Base-by-base conservation (phyloP, 345 rosid genomes). In the Pugionium dolabratum region DNA sequence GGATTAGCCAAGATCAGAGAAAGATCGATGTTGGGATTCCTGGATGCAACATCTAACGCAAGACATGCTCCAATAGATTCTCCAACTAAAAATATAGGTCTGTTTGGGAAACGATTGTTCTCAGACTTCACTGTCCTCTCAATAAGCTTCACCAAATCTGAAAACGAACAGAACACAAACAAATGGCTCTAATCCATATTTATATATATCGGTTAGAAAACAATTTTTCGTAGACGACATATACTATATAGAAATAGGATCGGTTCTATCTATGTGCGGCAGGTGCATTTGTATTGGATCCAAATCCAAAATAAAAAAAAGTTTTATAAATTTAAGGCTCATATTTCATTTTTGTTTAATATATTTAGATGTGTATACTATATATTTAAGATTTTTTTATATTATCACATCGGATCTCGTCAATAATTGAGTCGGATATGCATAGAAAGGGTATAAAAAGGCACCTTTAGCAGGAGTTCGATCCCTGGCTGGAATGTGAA, bases 11-110 rank as follows among this genome's bases (percentile, higher is more conserved):
- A 65, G 51, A 84, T 72, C 1, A 86, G 66, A n/a, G 70, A 52
- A 49, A 84, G 79, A 62, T 84, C 86, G 6, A 81, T 53, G 34
- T 83, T 62, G 9, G 86, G 80, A 64, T 81, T 83, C 59, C 72
- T 74, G 7, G 86, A 80, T 41, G 93, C 87, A 60, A 81, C 84
- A 32, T 78, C 83, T 37, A 86, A 54, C 0, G 93, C 87, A 62
- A 83, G 73, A 65, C 88, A 86, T 25, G 79, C 86, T 64, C 89
- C 93, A 18, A 80, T 31, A 53, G 82, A 84, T 29, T 87, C 89
- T 7, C 86, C 87, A 51, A 83, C 82, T 62, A 86, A 46, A 72
- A 83, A 84, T 63, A 86, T 81, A 3, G 89, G 93, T 67, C 79
- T 81, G 6, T 72, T 72, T n/a, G 79, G 87, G 31, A 69, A 73